Conservation (phyloP, 2,329 filamentous ascomycete species). For the Hypoxylon sp. region DNA sequence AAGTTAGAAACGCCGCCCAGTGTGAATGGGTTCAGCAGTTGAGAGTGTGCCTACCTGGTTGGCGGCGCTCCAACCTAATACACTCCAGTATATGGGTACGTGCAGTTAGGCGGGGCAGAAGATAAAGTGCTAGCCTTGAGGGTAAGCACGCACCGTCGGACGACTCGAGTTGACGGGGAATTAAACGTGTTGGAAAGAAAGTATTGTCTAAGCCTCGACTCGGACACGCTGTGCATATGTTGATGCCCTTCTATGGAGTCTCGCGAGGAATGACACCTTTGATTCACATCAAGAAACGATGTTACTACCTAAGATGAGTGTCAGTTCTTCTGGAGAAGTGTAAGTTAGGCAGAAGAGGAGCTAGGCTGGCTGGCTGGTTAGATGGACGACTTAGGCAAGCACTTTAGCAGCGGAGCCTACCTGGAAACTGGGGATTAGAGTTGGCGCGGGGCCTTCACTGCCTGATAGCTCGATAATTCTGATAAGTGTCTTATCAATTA, state of each 20-base stretch:
- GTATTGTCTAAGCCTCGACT: slow-evolving; percentile 1
- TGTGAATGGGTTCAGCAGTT: slow-evolving; percentile 6
- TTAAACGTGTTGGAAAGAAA: background rate
- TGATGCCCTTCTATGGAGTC: background rate
- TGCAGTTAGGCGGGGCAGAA: slow-evolving; percentile 26
- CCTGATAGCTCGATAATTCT: slow-evolving; percentile 21
- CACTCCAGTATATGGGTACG: slow-evolving; percentile 1
- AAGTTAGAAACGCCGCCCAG: slow-evolving; percentile 2
- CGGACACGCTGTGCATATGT: background rate
- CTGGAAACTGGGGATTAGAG: slow-evolving; percentile 1
- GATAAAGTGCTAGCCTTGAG: slow-evolving; percentile 7
- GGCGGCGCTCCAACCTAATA: slow-evolving; percentile 11
- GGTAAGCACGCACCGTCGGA: slow-evolving; percentile 12
- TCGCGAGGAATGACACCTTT: background rate
- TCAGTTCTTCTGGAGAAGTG: background rate
- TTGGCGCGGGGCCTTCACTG: slow-evolving; percentile 23
- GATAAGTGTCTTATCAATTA: slow-evolving; percentile 35
- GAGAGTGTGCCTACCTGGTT: slow-evolving; percentile 16
- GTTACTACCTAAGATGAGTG: background rate
- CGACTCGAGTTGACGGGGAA: slow-evolving; percentile 1
- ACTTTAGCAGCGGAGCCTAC: background rate
- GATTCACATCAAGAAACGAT: background rate
- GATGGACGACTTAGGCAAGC: background rate
- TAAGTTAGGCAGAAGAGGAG: slow-evolving; percentile 13
- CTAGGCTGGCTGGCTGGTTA: background rate